Percentiles rank a stretch among this genome's conserved stretches.
Conservation (phyloP, 2,329 filamentous ascomycete genomes). For the Fusarium protoensiforme region DNA sequence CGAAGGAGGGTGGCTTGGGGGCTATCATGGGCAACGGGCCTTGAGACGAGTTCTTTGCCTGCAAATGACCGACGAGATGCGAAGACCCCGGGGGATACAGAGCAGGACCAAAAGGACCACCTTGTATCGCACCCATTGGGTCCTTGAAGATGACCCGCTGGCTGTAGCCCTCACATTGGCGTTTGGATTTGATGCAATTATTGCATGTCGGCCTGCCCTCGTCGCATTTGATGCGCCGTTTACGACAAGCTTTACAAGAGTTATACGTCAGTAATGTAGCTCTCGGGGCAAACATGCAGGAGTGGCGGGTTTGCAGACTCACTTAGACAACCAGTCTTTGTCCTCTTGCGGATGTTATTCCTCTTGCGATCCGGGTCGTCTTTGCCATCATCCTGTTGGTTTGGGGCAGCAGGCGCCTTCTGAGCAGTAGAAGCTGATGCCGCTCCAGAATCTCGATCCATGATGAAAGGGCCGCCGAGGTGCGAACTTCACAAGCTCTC, state of each 20-base stretch:
- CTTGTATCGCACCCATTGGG: constrained; percentile 60
- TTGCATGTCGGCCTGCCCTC: constrained; percentile 85
- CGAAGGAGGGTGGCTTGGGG: constrained; percentile 59
- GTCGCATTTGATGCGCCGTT: constrained; percentile 96
- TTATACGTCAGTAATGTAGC: constrained; percentile 32
- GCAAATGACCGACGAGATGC: constrained; percentile 43
- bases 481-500: constrained; percentile 10
- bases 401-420: constrained; percentile 45
- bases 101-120: constrained; percentile 53
- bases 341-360: constrained; percentile 71
- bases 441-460: constrained; percentile 32
- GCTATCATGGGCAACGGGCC: constrained; percentile 57
- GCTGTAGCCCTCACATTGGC: constrained; percentile 85
- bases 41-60: constrained; percentile 53
- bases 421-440: constrained; percentile 22
- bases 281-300: neutral
- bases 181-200: constrained; percentile 89
- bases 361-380: constrained; percentile 60
- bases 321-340: constrained; percentile 94
- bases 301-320: constrained; percentile 51
- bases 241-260: constrained; percentile 78
- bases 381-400: constrained; percentile 50
- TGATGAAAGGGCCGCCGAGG: constrained; percentile 5
- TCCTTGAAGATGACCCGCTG: constrained; percentile 85
- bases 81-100: constrained; percentile 56